Evolutionary conservation across 164 flowering plant species (phyloP).

Genomic region (Nelumbo lutea): DNA sequence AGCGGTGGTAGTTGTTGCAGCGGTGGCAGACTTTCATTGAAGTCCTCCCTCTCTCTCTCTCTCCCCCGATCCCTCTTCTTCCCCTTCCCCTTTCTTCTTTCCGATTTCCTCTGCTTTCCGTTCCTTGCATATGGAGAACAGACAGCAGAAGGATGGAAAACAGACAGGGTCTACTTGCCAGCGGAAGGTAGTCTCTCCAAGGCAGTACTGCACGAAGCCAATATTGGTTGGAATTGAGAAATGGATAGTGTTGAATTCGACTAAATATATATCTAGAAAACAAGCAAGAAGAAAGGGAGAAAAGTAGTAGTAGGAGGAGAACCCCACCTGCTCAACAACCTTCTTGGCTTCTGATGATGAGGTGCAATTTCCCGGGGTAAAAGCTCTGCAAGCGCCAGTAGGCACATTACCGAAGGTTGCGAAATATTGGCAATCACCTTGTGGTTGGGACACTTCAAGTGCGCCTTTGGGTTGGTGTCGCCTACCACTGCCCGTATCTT

Average conservation of each 20-base stretch:
- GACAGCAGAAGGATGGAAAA: too few relatives aligned
- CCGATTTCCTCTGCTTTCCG: too few relatives aligned
- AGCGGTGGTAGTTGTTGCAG: too few relatives aligned
- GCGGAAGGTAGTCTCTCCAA: slow-evolving; percentile 43
- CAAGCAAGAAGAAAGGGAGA: background rate
- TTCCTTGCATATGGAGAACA: too few relatives aligned
- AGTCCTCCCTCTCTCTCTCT: too few relatives aligned
- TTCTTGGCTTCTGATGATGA: slow-evolving; percentile 27
- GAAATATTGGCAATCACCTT: slow-evolving; percentile 44
- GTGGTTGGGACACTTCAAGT: slow-evolving; percentile 48
- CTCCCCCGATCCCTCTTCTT: too few relatives aligned
- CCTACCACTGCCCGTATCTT: slow-evolving; percentile 29
- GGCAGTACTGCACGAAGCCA: slow-evolving; percentile 45
- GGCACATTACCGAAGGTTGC: slow-evolving; percentile 70
- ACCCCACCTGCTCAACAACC: slow-evolving; percentile 52
- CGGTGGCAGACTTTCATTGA: too few relatives aligned
- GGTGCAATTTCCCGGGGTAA: slow-evolving; percentile 42
- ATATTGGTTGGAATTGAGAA: background rate
- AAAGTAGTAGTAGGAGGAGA: background rate
- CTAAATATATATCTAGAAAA: background rate
- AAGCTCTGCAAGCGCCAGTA: slow-evolving; percentile 57
- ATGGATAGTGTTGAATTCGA: background rate
- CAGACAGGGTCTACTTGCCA: too few relatives aligned
- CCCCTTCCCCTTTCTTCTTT: too few relatives aligned
- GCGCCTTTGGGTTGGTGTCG: slow-evolving; percentile 30